A percentile compares a stretch with the other conserved stretches of the same genome.
Evolutionary conservation across 1,139 yeast genomes (phyloP).

Genomic region (Suhomyces wounanorum): DNA sequence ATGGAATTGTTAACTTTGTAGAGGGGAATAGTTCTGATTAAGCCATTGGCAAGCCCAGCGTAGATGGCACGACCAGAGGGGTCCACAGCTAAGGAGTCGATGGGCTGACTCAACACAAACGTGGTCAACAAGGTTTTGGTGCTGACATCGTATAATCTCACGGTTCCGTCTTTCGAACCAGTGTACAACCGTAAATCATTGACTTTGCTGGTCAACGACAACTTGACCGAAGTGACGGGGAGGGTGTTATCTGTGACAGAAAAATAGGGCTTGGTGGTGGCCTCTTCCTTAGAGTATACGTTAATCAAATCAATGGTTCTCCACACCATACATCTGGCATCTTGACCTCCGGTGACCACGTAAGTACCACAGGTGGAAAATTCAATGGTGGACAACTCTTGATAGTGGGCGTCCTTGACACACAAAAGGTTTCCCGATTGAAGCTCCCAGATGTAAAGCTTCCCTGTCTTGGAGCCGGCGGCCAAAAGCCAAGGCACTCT

Average conservation of each 20-base stretch:
- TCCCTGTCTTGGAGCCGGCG: conserved; percentile 74
- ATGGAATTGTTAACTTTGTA: conserved; percentile 49
- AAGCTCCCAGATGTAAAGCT: conserved; percentile 82
- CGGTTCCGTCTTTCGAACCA: conserved; percentile 73
- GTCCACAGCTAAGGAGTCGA: conserved; percentile 67
- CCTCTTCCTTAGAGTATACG: conserved; percentile 26
- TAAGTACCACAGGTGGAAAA: conserved; percentile 68
- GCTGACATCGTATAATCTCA: conserved; percentile 60
- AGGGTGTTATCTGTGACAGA: conserved; percentile 76
- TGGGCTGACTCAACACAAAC: conserved; percentile 61
- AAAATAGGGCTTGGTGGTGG: conserved; percentile 40
- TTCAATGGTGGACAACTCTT: conserved; percentile 59
- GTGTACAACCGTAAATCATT: conserved; percentile 70
- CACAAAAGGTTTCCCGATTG: conserved; percentile 73
- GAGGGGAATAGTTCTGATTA: conserved; percentile 57
- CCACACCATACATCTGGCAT: conserved; percentile 81
- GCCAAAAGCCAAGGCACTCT: conserved; percentile 68
- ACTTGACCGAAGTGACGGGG: conserved; percentile 62
- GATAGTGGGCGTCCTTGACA: conserved; percentile 85
- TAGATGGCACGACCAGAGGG: conserved; percentile 79
- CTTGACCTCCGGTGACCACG: conserved; percentile 75
- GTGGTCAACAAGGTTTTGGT: conserved; percentile 59
- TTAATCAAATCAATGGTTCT: conserved; percentile 60
- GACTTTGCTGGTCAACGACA: conserved; percentile 51
- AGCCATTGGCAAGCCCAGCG: conserved; percentile 68